These are phyloP conservation scores for Boletus fagicola DNA, from an alignment of 768 basidiomycete genomes.

Conservation along the genomic window DNA sequence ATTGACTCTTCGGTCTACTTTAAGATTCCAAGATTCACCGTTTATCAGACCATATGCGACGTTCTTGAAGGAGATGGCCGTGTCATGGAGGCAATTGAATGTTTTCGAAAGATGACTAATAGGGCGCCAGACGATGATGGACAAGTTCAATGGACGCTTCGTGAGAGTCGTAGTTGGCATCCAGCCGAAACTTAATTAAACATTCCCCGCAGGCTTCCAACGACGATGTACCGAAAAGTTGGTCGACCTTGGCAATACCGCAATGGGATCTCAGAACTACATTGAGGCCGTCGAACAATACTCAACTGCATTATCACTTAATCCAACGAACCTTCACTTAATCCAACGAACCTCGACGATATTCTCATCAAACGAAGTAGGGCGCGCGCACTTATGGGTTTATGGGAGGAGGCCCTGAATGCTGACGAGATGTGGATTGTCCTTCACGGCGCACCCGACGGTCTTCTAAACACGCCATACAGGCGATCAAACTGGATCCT, in stretches of 20 bases:
- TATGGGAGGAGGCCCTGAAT: too few relatives aligned
- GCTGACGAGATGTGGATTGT: too few relatives aligned
- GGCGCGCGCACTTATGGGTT: too few relatives aligned
- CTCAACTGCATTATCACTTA: not conserved
- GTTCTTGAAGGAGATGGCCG: not conserved
- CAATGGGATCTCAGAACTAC: not conserved
- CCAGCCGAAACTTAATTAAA: too few relatives aligned
- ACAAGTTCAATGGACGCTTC: too few relatives aligned
- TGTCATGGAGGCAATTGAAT: not conserved
- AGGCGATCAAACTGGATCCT: not conserved
- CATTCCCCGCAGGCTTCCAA: too few relatives aligned
- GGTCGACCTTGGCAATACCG: not conserved
- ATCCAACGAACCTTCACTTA: not conserved
- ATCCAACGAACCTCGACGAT: not conserved
- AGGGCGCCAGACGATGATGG: too few relatives aligned
- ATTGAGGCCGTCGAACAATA: not conserved
- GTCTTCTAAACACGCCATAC: not conserved
- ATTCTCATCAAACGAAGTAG: not conserved
- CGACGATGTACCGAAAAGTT: not conserved
- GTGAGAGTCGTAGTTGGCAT: too few relatives aligned
- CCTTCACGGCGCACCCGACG: not conserved
- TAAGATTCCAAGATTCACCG: not conserved
- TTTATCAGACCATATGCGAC: not conserved
- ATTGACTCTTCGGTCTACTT: not conserved
- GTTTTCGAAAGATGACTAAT: not conserved